Percentiles rank a stretch among this genome's conserved stretches.
Conservation (phyloP, 1,139 yeast species). For the Groenewaldozyma auringiensis region DNA sequence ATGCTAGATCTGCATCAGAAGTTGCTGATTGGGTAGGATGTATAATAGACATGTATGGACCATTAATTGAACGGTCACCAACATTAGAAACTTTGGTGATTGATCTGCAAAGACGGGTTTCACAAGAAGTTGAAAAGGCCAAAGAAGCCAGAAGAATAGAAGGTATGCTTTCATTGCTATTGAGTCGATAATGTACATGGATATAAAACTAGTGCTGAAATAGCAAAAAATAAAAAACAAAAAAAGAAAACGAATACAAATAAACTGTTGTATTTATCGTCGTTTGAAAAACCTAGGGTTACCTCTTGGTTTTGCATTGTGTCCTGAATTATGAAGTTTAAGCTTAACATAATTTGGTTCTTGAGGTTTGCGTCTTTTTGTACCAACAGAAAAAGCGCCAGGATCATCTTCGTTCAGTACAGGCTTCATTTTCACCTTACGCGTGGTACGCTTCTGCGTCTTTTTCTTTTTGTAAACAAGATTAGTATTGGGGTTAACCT, state of each 20-base stretch:
- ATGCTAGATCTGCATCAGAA: constrained; percentile 65
- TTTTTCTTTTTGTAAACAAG: constrained; percentile 27
- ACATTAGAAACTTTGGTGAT: constrained; percentile 66
- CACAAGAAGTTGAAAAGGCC: constrained; percentile 65
- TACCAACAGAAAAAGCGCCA: background rate
- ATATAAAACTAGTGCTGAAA: background rate
- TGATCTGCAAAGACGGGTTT: constrained; percentile 49
- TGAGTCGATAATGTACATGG: constrained; percentile 14
- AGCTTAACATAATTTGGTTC: constrained; percentile 20
- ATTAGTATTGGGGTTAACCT: background rate
- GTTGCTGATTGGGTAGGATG: constrained; percentile 82
- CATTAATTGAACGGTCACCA: constrained; percentile 65
- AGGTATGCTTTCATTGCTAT: constrained; percentile 86
- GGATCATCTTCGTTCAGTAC: constrained; percentile 20
- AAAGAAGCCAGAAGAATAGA: constrained; percentile 83
- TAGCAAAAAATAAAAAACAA: no score
- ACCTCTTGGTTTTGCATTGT: constrained; percentile 15
- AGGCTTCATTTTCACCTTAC: constrained; percentile 52
- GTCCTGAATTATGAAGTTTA: constrained; percentile 22
- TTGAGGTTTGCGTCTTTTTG: constrained; percentile 11
- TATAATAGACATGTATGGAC: constrained; percentile 71
- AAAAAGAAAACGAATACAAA: background rate
- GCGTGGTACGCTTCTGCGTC: constrained; percentile 56
- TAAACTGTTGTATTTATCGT: constrained; percentile 1
- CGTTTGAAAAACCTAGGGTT: constrained; percentile 5